phyloP scores from a whole-genome alignment of 108 stramenopile species.

The Stephanodiscus triporus region DNA sequence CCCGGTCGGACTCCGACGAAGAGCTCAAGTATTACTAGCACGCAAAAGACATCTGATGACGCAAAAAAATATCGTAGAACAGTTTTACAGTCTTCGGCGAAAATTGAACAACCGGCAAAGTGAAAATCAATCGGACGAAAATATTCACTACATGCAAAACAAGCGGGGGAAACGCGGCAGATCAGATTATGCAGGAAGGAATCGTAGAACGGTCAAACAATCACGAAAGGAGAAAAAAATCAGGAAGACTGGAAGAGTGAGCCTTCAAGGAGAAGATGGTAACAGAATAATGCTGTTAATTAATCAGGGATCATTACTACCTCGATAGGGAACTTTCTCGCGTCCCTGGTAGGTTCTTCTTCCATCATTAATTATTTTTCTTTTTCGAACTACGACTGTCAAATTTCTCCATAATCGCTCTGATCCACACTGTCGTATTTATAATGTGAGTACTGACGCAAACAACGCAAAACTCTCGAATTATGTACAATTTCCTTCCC shows the following conservation, averaged over 20 bases:
- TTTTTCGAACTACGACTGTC: neutral
- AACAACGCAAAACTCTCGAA: constrained; percentile 73
- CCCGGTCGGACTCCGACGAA: neutral
- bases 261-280: constrained; percentile 13
- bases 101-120: neutral
- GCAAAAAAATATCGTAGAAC: neutral
- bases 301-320: neutral
- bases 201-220: neutral
- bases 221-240: neutral
- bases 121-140: neutral
- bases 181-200: neutral
- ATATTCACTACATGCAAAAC: neutral
- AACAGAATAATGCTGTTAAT: neutral
- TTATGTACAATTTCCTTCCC: constrained; percentile 58
- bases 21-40: neutral
- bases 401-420: constrained; percentile 17
- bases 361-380: neutral
- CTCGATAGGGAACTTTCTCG: neutral
- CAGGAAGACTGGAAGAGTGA: constrained; percentile 20
- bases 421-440: constrained; percentile 56
- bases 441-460: constrained; percentile 77
- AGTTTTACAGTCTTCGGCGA: neutral
- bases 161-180: neutral
- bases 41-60: neutral
- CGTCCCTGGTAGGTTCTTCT: too few relatives aligned